Percentiles rank a stretch among this genome's conserved stretches.
phyloP scores from a whole-genome alignment of 208 protist genomes.

The Trypanosoma cruzi region DNA sequence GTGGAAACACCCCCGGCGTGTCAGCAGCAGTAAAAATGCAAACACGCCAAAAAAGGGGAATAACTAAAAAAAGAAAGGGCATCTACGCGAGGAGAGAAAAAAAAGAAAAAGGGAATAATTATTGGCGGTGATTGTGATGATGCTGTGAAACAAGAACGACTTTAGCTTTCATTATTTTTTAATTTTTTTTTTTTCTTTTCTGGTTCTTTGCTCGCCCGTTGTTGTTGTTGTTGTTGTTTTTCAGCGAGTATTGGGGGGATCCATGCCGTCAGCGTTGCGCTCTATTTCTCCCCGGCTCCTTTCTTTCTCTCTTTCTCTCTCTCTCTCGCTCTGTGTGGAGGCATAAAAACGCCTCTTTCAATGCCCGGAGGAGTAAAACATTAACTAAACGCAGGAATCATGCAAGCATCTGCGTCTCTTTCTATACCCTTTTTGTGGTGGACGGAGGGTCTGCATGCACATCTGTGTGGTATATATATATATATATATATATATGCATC shows the following conservation, averaged over 20 bases:
- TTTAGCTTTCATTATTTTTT: not conserved
- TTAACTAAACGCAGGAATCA: too few species aligned
- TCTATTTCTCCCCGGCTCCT: too few species aligned
- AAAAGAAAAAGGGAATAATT: not conserved
- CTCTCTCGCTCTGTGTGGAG: not conserved
- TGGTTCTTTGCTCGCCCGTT: not conserved
- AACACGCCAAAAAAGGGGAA: not conserved
- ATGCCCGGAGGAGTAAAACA: not conserved
- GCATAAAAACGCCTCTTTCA: not conserved
- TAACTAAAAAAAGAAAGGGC: not conserved
- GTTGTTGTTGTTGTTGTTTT: too few species aligned
- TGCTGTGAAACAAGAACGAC: not conserved
- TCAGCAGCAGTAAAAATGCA: constrained; percentile 43
- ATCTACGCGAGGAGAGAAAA: not conserved
- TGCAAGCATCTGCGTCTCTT: too few species aligned
- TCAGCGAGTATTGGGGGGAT: too few species aligned
- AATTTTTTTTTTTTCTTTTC: constrained; percentile 5
- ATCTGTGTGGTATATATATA: too few species aligned
- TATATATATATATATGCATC: too few species aligned
- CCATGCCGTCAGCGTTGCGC: too few species aligned
- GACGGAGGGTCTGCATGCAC: too few species aligned
- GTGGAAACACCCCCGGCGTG: constrained; percentile 33
- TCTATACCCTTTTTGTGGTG: too few species aligned
- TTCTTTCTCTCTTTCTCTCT: not conserved
- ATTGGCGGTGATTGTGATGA: not conserved